A percentile compares a stretch with the other conserved stretches of the same genome.
phyloP scores from a whole-genome alignment of 805 yeast species.

The Hanseniaspora jakobsenii region DNA sequence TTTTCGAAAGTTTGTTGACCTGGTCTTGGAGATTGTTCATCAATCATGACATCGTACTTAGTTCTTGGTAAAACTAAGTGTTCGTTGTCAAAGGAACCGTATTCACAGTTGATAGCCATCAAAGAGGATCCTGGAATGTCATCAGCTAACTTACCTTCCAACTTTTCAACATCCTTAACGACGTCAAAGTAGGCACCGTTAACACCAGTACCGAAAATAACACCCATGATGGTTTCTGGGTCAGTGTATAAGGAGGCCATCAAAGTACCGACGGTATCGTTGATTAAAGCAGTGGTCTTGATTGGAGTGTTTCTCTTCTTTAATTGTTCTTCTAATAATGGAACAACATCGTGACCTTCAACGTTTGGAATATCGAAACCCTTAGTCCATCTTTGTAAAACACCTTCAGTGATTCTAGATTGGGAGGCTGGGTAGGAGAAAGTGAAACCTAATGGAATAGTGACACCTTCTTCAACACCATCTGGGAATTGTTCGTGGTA shows the following conservation, averaged over 20 bases:
- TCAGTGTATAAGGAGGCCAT: constrained; percentile 92
- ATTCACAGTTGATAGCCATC: constrained; percentile 97
- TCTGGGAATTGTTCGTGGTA: constrained; percentile 55
- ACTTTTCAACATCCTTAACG: constrained; percentile 62
- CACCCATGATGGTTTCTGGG: constrained; percentile 80
- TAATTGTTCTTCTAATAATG: constrained; percentile 72
- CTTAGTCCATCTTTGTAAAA: constrained; percentile 92
- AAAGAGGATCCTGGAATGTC: constrained; percentile 55
- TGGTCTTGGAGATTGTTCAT: constrained; percentile 83
- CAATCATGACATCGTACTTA: constrained; percentile 70
- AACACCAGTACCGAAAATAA: constrained; percentile 94
- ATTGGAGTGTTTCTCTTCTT: constrained; percentile 57
- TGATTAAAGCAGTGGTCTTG: constrained; percentile 80
- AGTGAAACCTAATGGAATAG: constrained; percentile 82
- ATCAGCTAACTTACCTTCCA: constrained; percentile 52
- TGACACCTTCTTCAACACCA: constrained; percentile 38
- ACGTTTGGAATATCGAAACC: constrained; percentile 90
- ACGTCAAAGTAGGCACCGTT: constrained; percentile 91
- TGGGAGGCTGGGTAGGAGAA: constrained; percentile 88
- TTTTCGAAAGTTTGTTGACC: constrained; percentile 93
- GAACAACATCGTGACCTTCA: constrained; percentile 89
- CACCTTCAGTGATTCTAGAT: constrained; percentile 68
- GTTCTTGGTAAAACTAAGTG: constrained; percentile 77
- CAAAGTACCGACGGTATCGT: constrained; percentile 94
- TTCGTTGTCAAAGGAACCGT: constrained; percentile 94